Evolutionary conservation across 1,284 basidiomycete genomes (phyloP).

Genomic region (Moesziomyces antarcticus): DNA sequence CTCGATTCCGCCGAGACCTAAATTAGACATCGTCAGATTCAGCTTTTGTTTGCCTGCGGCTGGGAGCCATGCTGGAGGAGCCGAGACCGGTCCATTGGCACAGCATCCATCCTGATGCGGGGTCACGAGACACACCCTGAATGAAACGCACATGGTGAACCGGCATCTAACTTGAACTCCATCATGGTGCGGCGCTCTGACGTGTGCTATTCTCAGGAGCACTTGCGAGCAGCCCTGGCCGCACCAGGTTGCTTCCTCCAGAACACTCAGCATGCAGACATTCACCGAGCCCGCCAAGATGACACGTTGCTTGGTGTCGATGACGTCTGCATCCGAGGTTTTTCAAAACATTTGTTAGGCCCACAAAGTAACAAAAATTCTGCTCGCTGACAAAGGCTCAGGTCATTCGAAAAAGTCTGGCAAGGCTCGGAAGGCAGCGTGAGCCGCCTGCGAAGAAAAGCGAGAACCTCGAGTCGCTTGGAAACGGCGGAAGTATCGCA

Average conservation of each 20-base stretch:
- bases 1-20: neutral
- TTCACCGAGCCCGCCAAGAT: no score
- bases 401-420: constrained; percentile 7
- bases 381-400: constrained; percentile 23
- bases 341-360: neutral
- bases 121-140: constrained; percentile 5
- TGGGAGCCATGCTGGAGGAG: no score
- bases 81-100: no score
- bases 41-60: neutral
- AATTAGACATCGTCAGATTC: neutral
- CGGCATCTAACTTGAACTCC: no score
- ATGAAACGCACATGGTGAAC: no score
- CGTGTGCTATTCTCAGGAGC: no score
- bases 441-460: constrained; percentile 19
- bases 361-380: no score
- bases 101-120: constrained; percentile 2
- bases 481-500: constrained; percentile 1
- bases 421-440: neutral
- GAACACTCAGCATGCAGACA: no score
- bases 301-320: neutral
- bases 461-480: neutral
- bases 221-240: no score
- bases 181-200: no score
- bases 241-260: no score
- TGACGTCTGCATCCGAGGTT: neutral